Conservation (phyloP, 805 yeast species). For the Priceomyces fermenticarens region DNA sequence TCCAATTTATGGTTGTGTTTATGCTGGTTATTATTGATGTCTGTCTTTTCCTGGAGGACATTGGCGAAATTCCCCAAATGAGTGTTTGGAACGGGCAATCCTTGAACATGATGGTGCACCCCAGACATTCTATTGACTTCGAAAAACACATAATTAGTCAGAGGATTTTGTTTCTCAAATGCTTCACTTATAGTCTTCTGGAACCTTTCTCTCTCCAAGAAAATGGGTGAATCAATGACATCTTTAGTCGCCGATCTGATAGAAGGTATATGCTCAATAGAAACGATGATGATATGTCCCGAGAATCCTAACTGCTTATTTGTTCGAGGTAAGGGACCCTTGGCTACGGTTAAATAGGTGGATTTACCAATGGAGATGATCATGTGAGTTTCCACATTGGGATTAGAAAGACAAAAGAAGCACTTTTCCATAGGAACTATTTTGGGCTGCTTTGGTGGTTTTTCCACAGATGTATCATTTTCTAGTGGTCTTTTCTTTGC, state of each 20-base stretch:
- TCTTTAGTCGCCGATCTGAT: slow-evolving; percentile 15
- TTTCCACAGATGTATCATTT: slow-evolving; percentile 10
- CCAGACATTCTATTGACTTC: slow-evolving; percentile 64
- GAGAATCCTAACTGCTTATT: slow-evolving; percentile 51
- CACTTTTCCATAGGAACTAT: slow-evolving; percentile 60
- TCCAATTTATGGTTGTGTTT: slow-evolving; percentile 40
- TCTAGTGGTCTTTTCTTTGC: slow-evolving; percentile 11
- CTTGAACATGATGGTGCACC: slow-evolving; percentile 75
- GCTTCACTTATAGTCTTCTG: slow-evolving; percentile 49
- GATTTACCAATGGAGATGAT: slow-evolving; percentile 68
- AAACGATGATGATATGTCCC: slow-evolving; percentile 80
- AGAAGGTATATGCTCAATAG: slow-evolving; percentile 67
- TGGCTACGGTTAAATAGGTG: slow-evolving; percentile 72
- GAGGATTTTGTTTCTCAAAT: slow-evolving; percentile 35
- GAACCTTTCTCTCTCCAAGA: slow-evolving; percentile 45
- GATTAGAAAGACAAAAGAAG: slow-evolving; percentile 81
- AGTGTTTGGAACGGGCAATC: slow-evolving; percentile 62
- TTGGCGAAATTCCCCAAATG: slow-evolving; percentile 41
- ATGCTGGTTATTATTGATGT: slow-evolving; percentile 47
- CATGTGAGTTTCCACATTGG: slow-evolving; percentile 75
- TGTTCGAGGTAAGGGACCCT: slow-evolving; percentile 74
- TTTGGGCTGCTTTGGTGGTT: slow-evolving; percentile 24
- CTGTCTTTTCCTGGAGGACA: slow-evolving; percentile 42
- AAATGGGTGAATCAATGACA: slow-evolving; percentile 26
- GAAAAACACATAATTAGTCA: slow-evolving; percentile 57